Percentiles rank a stretch among this genome's conserved stretches.
Conservation (phyloP, 2,329 filamentous ascomycete genomes). For the Rutstroemia sp. region DNA sequence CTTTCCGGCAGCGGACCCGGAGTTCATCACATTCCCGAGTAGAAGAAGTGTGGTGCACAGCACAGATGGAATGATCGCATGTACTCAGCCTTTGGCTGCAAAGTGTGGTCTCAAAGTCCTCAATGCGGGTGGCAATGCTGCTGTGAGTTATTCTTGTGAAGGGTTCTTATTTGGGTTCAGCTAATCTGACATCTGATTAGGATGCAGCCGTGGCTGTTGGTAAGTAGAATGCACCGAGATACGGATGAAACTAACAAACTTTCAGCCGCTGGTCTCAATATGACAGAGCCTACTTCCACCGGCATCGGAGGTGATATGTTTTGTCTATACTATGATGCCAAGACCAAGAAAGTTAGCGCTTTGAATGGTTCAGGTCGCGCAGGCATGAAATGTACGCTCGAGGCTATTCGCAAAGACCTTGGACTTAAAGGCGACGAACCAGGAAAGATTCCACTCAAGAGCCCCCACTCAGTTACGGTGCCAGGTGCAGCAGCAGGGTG, state of each 20-base stretch:
- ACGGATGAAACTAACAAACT: slow-evolving; percentile 1
- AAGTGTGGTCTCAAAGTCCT: slow-evolving; percentile 81
- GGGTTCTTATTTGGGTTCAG: neutral
- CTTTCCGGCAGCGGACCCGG: slow-evolving; percentile 25
- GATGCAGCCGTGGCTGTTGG: slow-evolving; percentile 94
- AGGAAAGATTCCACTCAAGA: slow-evolving; percentile 62
- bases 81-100: slow-evolving; percentile 81
- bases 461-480: slow-evolving; percentile 75
- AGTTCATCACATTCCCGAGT: slow-evolving; percentile 63
- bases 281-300: slow-evolving; percentile 88
- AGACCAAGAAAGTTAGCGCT: slow-evolving; percentile 72
- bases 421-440: slow-evolving; percentile 50
- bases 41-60: slow-evolving; percentile 89
- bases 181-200: slow-evolving; percentile 35
- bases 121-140: slow-evolving; percentile 85
- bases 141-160: slow-evolving; percentile 47
- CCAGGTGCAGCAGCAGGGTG: slow-evolving; percentile 90
- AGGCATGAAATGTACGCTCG: slow-evolving; percentile 59
- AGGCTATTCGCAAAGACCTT: slow-evolving; percentile 62
- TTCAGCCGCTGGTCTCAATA: slow-evolving; percentile 78
- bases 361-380: slow-evolving; percentile 92
- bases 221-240: slow-evolving; percentile 34
- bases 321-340: slow-evolving; percentile 18
- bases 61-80: slow-evolving; percentile 83
- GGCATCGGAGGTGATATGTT: slow-evolving; percentile 91